Evolutionary conservation across 495 filamentous ascomycete genomes (phyloP).

Genomic region (Stereocaulon alpinum): DNA sequence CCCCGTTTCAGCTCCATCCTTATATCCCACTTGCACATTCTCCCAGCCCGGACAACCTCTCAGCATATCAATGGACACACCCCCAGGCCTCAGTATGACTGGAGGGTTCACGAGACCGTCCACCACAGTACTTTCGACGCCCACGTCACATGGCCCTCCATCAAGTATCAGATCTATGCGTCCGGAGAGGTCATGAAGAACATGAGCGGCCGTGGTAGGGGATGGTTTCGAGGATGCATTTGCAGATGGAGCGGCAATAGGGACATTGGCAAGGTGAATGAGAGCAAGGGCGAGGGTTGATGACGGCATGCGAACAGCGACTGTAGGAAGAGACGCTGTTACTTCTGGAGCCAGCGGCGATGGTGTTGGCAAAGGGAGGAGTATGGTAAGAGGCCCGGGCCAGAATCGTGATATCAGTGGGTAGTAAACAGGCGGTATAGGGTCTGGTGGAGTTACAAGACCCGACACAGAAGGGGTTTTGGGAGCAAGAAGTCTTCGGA

Average conservation of each 20-base stretch:
- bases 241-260: constrained; percentile 88
- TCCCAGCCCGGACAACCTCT: constrained; percentile 71
- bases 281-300: constrained; percentile 75
- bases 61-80: constrained; percentile 79
- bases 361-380: constrained; percentile 63
- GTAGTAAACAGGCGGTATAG: constrained; percentile 72
- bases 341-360: constrained; percentile 75
- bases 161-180: constrained; percentile 86
- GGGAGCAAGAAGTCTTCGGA: constrained; percentile 50
- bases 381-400: constrained; percentile 89
- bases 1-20: constrained; percentile 45
- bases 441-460: constrained; percentile 22
- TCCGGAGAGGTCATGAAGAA: constrained; percentile 71
- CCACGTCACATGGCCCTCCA: constrained; percentile 74
- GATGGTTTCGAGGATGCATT: constrained; percentile 89
- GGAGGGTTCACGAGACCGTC: constrained; percentile 78
- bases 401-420: constrained; percentile 77
- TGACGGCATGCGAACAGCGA: constrained; percentile 83
- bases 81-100: constrained; percentile 74
- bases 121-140: constrained; percentile 94
- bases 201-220: constrained; percentile 81
- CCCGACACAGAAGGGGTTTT: constrained; percentile 13
- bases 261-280: constrained; percentile 62
- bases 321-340: constrained; percentile 70
- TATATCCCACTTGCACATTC: constrained; percentile 60